Evolutionary conservation across 805 yeast species (phyloP).

Genomic region (Kodamaea laetipori): DNA sequence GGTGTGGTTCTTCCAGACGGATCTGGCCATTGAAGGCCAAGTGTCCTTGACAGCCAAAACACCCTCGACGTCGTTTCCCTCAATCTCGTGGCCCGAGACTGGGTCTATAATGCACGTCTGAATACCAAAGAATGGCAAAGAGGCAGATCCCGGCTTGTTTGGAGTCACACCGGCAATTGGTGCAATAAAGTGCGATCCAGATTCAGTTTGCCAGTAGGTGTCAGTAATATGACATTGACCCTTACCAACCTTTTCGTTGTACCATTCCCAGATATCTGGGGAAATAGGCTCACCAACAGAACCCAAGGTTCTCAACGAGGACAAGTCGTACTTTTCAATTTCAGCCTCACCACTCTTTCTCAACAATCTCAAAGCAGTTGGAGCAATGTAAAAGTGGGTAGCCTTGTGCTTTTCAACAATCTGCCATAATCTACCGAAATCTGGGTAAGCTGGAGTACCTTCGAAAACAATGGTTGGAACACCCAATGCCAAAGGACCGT

Average conservation of each 20-base stretch:
- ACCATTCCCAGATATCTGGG: constrained; percentile 88
- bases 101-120: constrained; percentile 75
- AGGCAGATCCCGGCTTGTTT: constrained; percentile 83
- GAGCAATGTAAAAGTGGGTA: constrained; percentile 82
- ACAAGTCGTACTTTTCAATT: constrained; percentile 61
- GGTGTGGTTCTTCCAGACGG: constrained; percentile 75
- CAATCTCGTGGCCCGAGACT: constrained; percentile 66
- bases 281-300: constrained; percentile 89
- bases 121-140: constrained; percentile 83
- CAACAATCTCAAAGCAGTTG: constrained; percentile 76
- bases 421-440: constrained; percentile 78
- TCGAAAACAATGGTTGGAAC: constrained; percentile 80
- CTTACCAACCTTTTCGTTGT: constrained; percentile 69
- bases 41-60: constrained; percentile 69
- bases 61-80: constrained; percentile 76
- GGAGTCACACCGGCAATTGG: constrained; percentile 77
- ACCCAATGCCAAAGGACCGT: constrained; percentile 78
- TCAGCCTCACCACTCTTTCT: constrained; percentile 72
- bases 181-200: constrained; percentile 77
- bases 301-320: constrained; percentile 68
- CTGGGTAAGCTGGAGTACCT: constrained; percentile 87
- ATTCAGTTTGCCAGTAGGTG: constrained; percentile 90
- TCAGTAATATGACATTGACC: constrained; percentile 72
- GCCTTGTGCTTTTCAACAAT: constrained; percentile 71
- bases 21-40: constrained; percentile 88